Evolutionary conservation across 352 stramenopile species (phyloP), one percentile per base, ranked within the genome.

Genomic region (Pythium plurisporium): DNA sequence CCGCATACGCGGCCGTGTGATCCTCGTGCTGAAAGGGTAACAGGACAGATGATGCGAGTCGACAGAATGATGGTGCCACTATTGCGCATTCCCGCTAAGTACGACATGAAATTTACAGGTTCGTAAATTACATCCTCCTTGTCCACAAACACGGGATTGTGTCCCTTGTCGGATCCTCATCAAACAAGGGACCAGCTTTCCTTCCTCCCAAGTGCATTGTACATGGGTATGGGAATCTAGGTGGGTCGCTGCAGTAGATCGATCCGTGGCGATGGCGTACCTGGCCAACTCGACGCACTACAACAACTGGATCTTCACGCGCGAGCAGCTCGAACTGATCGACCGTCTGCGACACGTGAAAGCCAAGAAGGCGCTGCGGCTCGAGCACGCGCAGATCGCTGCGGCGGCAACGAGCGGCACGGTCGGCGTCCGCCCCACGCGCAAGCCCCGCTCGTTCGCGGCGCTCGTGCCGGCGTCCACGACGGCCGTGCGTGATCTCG

Each of bases 261-360:
- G 10, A 9, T 43, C 36, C 36, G 11, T 17, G 6, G 50, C 5
- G 27, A 94, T 94, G 85, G 75, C 85, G 68, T 95, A 95, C 68
- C 70, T 95, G 33, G 45, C 78, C 54, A 75, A 74, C 62, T 93
- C 85, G 67, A 93, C 85, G 65, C 85, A 95, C 73, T 90, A 93
- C 58, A 92, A 93, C 72, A 95, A 93, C 67, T 95, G 85, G 85
- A 64, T 95, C 63, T 91, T 95, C 71, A 76, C 72, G 30, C 23
- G 27, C 9, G 81, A 87, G 20, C 67, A 91, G 55, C 74, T 95
- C 25, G 40, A 46, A 54, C 74, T 65, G 41, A 68, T 85, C n/a
- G 68, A 76, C 7, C 62, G 73, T 4, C 61, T 95, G 40, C 80
- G 82, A 31, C 65, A 83, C 61, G 64, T 91, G 20, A 93, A 93